Conservation (phyloP, 1,284 basidiomycete species). For the Gymnopus androsaceus region DNA sequence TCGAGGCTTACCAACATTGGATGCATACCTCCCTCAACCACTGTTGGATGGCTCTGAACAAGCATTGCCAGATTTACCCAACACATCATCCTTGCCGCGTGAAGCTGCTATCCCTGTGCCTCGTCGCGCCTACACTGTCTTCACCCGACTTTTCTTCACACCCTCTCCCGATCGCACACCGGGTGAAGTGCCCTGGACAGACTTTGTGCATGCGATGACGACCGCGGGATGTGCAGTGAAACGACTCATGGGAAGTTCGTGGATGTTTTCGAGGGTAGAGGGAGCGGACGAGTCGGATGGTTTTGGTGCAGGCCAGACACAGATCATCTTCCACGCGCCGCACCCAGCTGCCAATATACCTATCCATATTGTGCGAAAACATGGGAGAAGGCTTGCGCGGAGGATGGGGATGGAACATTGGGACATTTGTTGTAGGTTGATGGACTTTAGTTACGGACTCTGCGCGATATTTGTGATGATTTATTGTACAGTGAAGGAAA, state of each 20-base stretch:
- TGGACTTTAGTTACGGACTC: too few relatives aligned
- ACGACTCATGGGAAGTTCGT: not conserved
- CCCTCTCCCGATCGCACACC: not conserved
- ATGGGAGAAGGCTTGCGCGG: not conserved
- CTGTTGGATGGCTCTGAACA: too few relatives aligned
- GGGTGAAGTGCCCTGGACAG: not conserved
- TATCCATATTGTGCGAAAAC: not conserved
- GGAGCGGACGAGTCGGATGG: too few relatives aligned
- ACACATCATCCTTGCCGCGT: not conserved
- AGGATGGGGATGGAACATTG: not conserved
- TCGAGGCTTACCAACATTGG: not conserved
- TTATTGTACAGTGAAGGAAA: too few relatives aligned
- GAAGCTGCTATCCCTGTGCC: not conserved
- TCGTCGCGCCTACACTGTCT: not conserved
- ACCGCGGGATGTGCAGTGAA: not conserved
- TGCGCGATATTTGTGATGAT: too few relatives aligned
- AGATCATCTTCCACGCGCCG: not conserved
- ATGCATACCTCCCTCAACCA: not conserved
- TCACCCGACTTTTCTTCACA: not conserved
- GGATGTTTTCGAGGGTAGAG: not conserved
- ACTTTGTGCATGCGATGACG: not conserved
- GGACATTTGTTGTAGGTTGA: not conserved
- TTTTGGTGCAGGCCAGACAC: not conserved
- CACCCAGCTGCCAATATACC: not conserved
- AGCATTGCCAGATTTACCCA: not conserved